phyloP scores from a whole-genome alignment of 164 flowering plant genomes.

The Aristolochia fimbriata region DNA sequence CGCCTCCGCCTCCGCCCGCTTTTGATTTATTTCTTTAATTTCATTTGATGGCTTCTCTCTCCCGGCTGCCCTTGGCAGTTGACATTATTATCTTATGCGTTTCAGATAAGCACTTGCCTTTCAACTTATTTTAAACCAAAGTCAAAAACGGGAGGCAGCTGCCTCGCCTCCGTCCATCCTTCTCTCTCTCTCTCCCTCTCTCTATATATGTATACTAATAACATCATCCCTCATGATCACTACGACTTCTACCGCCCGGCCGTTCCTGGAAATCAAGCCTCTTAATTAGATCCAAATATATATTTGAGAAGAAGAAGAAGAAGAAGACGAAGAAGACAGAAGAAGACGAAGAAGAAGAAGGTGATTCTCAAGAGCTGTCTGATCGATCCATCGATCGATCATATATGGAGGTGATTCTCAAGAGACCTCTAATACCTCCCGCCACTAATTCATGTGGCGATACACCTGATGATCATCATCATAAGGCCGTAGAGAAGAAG shows the following conservation, averaged over 20 bases:
- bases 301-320: too few relatives aligned
- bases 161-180: too few relatives aligned
- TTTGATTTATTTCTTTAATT: too few relatives aligned
- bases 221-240: not conserved
- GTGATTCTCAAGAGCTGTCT: not conserved
- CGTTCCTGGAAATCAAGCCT: too few relatives aligned
- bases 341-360: not conserved
- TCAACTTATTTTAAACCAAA: constrained; percentile 9
- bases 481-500: constrained; percentile 15
- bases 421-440: constrained; percentile 6
- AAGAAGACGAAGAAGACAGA: too few relatives aligned
- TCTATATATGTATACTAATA: too few relatives aligned
- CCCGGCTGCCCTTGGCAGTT: constrained; percentile 10
- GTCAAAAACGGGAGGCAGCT: constrained; percentile 14
- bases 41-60: too few relatives aligned
- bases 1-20: too few relatives aligned
- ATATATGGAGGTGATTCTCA: constrained; percentile 15
- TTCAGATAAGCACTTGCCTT: constrained; percentile 7
- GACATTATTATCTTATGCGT: constrained; percentile 14
- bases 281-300: too few relatives aligned
- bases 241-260: too few relatives aligned
- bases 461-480: not conserved
- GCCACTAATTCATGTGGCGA: constrained; percentile 1
- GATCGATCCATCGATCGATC: not conserved
- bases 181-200: too few relatives aligned